Base-by-base conservation (phyloP, 2,329 filamentous ascomycete genomes). In the Ramularia collo-cygni region DNA sequence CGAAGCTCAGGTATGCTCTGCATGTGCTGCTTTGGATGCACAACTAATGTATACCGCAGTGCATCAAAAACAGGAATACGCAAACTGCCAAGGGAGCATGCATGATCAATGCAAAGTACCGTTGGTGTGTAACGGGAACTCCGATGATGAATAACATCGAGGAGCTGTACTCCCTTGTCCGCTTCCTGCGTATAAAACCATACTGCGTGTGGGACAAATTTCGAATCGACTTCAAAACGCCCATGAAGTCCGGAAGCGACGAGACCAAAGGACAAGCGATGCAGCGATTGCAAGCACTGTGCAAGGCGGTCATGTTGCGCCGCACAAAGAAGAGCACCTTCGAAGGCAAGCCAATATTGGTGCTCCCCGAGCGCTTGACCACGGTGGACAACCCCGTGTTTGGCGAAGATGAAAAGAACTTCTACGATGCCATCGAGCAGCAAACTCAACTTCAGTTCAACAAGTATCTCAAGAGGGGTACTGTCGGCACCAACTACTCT, bases 61-160 rank as follows among this genome's bases (percentile, higher is more conserved):
- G 74, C 55, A 85, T 90, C 67, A 90, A 90, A 66, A 90, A 89
- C 55, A 74, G 74, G 42, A 70, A 66, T 28, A 81, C 83, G 0
- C 74, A 77, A 46, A 65, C 72, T 4, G 75, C 82, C 1, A 70
- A 71, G 47, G 83, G 77, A 4, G 76, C 76, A 19, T 75, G 69
- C 50, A 59, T 64, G 8, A 61, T 92, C 12, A 64, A 74, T 44
- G 68, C 82, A 10, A 68, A 66, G 26, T 76, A 83, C 56, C 73
- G 85, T 34, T 80, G 85, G 67, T 87, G 82, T 56, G 74, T 90
- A 60, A 86, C 81, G 3, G 85, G 85, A 17, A 92, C 85, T 0
- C 85, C 85, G 0, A 88, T 90, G 83, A 92, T 92, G 83, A 95
- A 95, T 53, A 78, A 74, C 9, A 77, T 90, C 2, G 69, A 76